Conservation (phyloP, 352 stramenopile species). For the Phytophthora melonis region DNA sequence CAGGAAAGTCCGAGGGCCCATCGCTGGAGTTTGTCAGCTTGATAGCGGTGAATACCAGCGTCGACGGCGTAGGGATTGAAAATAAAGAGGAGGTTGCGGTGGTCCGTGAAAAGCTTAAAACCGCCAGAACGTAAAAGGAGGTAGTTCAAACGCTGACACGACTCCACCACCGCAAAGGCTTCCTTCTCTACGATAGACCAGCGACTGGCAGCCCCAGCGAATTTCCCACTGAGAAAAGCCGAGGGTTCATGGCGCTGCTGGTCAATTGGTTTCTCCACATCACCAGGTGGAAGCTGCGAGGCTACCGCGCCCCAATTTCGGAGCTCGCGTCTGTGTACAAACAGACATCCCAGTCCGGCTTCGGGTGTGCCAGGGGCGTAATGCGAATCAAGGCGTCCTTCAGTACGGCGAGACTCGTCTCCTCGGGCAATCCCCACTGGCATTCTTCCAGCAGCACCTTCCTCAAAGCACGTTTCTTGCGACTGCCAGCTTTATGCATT, state of each 20-base stretch:
- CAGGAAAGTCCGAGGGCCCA: background rate
- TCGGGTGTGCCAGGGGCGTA: slow-evolving; percentile 32
- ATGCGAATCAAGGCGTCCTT: slow-evolving; percentile 18
- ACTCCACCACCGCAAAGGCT: background rate
- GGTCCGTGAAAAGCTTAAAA: background rate
- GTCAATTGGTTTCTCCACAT: slow-evolving; percentile 1
- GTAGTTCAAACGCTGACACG: slow-evolving; percentile 2
- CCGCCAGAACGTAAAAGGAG: background rate
- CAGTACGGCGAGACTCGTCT: slow-evolving; percentile 7
- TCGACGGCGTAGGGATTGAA: slow-evolving; percentile 6
- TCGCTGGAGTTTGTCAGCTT: background rate
- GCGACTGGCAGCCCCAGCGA: background rate
- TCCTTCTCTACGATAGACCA: slow-evolving; percentile 1
- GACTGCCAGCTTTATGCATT: slow-evolving; percentile 2
- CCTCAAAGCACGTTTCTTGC: slow-evolving; percentile 34
- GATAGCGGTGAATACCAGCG: background rate
- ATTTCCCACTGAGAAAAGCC: background rate
- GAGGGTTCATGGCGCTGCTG: background rate
- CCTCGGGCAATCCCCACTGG: slow-evolving; percentile 5
- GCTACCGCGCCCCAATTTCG: slow-evolving; percentile 27
- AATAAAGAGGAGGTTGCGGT: background rate
- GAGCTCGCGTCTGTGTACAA: slow-evolving; percentile 35
- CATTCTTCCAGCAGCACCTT: background rate
- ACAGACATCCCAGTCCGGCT: slow-evolving; percentile 17
- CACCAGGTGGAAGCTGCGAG: slow-evolving; percentile 20